Conservation (phyloP, 345 rosid species). For the Rubroshorea leprosula region DNA sequence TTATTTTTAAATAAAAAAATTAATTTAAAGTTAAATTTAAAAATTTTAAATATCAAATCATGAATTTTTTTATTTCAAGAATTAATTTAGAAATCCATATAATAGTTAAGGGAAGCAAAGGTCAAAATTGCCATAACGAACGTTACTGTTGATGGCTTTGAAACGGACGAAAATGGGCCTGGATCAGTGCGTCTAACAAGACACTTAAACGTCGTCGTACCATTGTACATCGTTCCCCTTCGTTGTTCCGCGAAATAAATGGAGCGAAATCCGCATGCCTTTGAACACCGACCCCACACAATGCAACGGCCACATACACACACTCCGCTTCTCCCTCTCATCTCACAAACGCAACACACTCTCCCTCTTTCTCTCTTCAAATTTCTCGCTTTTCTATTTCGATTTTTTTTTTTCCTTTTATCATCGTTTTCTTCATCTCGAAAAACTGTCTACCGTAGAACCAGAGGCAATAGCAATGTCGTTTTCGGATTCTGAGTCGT, state of each 20-base stretch:
- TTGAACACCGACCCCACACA: conserved; percentile 13
- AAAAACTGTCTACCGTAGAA: too few species aligned
- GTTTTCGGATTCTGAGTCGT: conserved; percentile 61
- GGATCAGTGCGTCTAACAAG: too few species aligned
- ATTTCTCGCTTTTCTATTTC: neutral
- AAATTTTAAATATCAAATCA: too few species aligned
- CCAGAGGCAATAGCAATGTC: conserved; percentile 34
- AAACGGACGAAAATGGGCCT: too few species aligned
- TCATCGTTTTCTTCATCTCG: conserved; percentile 4
- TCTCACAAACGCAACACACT: too few species aligned
- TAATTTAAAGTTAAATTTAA: too few species aligned
- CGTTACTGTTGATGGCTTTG: too few species aligned
- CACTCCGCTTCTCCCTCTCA: conserved; percentile 21
- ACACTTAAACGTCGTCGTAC: neutral
- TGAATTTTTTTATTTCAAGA: too few species aligned
- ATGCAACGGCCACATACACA: conserved; percentile 22
- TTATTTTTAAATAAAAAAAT: too few species aligned
- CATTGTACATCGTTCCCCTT: neutral
- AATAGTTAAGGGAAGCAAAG: too few species aligned
- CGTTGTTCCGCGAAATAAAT: neutral
- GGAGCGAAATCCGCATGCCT: neutral
- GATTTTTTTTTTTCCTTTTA: neutral
- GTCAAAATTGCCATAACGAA: too few species aligned
- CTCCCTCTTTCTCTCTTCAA: neutral
- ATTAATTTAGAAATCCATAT: too few species aligned